phyloP scores from a whole-genome alignment of 805 yeast genomes.

The Hagleromyces aurorensis region DNA sequence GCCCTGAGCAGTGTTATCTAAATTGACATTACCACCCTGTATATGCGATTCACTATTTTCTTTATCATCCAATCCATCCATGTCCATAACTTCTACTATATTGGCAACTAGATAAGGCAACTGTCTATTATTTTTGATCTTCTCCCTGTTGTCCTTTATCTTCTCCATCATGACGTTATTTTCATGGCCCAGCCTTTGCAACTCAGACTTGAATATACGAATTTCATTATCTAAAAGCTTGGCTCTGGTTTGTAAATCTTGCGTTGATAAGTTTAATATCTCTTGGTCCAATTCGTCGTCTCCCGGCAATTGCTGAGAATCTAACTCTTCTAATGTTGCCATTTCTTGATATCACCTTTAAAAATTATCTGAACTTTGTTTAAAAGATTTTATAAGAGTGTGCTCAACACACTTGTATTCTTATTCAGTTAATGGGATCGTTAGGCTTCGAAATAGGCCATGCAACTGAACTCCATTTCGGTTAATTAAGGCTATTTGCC shows the following conservation, averaged over 20 bases:
- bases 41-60: constrained; percentile 43
- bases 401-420: too few species aligned
- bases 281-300: constrained; percentile 71
- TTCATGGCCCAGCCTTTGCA: constrained; percentile 85
- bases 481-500: too few species aligned
- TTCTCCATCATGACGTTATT: constrained; percentile 87
- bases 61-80: constrained; percentile 77
- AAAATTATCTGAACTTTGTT: neutral
- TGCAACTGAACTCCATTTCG: too few species aligned
- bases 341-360: constrained; percentile 30
- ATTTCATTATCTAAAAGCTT: constrained; percentile 89
- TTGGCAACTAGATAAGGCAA: constrained; percentile 95
- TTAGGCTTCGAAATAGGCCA: too few species aligned
- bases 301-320: constrained; percentile 38
- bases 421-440: too few species aligned
- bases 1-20: constrained; percentile 85
- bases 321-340: constrained; percentile 84
- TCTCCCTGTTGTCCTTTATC: constrained; percentile 92
- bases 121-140: constrained; percentile 90
- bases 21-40: constrained; percentile 92
- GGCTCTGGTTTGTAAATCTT: constrained; percentile 78
- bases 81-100: constrained; percentile 87
- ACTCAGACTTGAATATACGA: constrained; percentile 87
- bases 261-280: constrained; percentile 65
- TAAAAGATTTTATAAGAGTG: neutral